Conservation (phyloP, 1,139 yeast genomes). For the Yamadazyma taylorii region DNA sequence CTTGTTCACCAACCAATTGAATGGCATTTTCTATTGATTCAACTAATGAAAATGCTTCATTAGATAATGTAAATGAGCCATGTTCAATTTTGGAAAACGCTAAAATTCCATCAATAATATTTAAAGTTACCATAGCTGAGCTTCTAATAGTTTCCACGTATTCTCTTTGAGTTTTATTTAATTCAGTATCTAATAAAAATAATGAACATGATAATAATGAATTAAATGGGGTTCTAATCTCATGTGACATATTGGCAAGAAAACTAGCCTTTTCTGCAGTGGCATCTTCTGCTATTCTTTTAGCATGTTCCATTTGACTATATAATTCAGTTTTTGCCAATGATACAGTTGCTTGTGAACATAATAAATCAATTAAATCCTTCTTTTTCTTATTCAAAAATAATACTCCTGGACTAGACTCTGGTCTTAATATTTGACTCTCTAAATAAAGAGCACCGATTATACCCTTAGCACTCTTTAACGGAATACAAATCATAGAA, state of each 20-base stretch:
- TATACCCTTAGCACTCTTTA: slow-evolving; percentile 42
- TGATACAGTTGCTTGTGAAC: slow-evolving; percentile 57
- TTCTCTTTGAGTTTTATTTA: slow-evolving; percentile 49
- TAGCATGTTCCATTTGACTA: slow-evolving; percentile 52
- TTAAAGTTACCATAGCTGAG: slow-evolving; percentile 54
- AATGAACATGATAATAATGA: slow-evolving; percentile 56
- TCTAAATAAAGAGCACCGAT: slow-evolving; percentile 54
- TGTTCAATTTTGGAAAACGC: slow-evolving; percentile 60
- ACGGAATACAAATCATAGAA: slow-evolving; percentile 48
- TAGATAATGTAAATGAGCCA: slow-evolving; percentile 50
- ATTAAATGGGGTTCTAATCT: slow-evolving; percentile 59
- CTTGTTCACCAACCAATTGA: slow-evolving; percentile 54
- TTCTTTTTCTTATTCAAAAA: slow-evolving; percentile 33
- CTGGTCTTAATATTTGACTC: slow-evolving; percentile 21
- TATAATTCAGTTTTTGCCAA: slow-evolving; percentile 50
- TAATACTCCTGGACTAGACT: slow-evolving; percentile 12
- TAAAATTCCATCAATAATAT: slow-evolving; percentile 56
- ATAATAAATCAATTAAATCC: slow-evolving; percentile 45
- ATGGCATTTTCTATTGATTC: slow-evolving; percentile 55
- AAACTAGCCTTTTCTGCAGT: slow-evolving; percentile 60
- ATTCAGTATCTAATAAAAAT: slow-evolving; percentile 50
- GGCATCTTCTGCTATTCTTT: slow-evolving; percentile 58
- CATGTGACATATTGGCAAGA: slow-evolving; percentile 62
- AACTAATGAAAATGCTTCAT: slow-evolving; percentile 48
- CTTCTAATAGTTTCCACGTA: slow-evolving; percentile 55